Evolutionary conservation across 306 rosid species (phyloP), one percentile per base, ranked within the genome.

Genomic region (Glycine latifolia): DNA sequence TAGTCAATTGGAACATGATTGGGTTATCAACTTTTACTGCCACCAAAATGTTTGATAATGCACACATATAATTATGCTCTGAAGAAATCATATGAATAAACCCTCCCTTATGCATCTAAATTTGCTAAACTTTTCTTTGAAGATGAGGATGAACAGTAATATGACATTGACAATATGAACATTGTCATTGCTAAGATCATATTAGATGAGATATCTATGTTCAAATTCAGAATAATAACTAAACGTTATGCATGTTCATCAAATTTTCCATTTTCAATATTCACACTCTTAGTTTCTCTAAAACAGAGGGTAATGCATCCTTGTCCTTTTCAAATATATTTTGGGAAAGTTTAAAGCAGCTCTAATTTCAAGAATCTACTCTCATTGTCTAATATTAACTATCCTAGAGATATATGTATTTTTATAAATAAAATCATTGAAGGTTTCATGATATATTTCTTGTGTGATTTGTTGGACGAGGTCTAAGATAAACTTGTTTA

Each of bases 11-110:
- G 55, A 55, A 49, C 49, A 13, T 58, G 69, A 33, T 16, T n/a
- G 48, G 66, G 53, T 61, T 41, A 26, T 60, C 78, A 15, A 70
- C 43, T 50, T 71, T 41, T 20, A 50, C 33, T 71, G 12, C 5
- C 50, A 69, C 50, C 52, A 79, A 68, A 61, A 71, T 65, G 15
- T 10, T 60, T 6, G 50, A 50, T 12, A 13, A 69, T 41, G 37
- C 67, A 76, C 16, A 49, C 43, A 33, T 33, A n/a, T 49, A 59
- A 52, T 4, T 39, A n/a, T 14, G 16, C 47, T 54, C 20, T 50
- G 0, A 3, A 39, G 33, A 75, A 56, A 41, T 44, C 76, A 54
- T 26, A 53, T 43, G 44, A 41, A 41, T 41, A 43, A 9, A 43
- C 47, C 47, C 9, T 43, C 9, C 47, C 47, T 43, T 43, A 6